Percentiles rank a stretch among this genome's conserved stretches.
phyloP scores from a whole-genome alignment of 257 asterid genomes.

The Buddleja alternifolia region DNA sequence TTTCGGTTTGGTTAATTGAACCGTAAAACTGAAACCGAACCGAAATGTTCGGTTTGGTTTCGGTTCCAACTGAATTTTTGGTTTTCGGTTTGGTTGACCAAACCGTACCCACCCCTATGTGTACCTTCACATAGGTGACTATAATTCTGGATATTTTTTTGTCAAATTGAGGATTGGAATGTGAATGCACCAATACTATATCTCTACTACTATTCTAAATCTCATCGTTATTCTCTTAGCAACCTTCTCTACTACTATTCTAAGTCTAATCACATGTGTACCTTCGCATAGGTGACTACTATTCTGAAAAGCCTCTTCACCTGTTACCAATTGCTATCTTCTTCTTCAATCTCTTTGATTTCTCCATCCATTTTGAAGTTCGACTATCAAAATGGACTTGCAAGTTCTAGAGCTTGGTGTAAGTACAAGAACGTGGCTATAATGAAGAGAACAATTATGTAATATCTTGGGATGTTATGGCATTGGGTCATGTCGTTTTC shows the following conservation, averaged over 20 bases:
- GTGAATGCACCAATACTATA: conserved; percentile 61
- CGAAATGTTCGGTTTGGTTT: no score
- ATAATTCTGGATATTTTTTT: no score
- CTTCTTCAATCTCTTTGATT: not conserved
- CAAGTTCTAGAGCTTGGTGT: not conserved
- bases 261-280: not conserved
- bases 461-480: not conserved
- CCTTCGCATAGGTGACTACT: not conserved
- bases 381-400: not conserved
- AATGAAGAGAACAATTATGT: not conserved
- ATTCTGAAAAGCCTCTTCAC: not conserved
- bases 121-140: no score
- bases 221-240: no score
- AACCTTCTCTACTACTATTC: no score
- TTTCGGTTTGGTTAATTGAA: no score
- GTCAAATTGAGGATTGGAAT: conserved; percentile 90
- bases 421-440: not conserved
- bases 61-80: no score
- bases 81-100: no score
- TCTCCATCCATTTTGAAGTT: not conserved
- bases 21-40: no score
- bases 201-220: no score
- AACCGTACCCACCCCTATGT: no score
- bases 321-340: not conserved
- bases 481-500: conserved; percentile 1